These are phyloP conservation scores for Hydnomerulius pinastri DNA, from an alignment of 768 basidiomycete species.

Conservation along the genomic window DNA sequence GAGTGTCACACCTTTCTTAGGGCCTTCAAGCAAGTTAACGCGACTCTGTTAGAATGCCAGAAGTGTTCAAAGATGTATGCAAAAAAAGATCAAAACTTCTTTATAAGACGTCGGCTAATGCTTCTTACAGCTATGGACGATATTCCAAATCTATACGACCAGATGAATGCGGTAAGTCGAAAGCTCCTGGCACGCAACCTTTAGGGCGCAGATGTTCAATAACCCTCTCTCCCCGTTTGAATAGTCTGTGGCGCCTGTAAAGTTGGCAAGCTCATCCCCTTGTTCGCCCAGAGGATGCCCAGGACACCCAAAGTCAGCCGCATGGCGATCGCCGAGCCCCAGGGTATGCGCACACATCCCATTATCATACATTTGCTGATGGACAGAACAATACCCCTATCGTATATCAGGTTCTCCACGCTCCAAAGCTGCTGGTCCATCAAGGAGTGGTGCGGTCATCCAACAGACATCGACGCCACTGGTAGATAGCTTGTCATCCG, in stretches of 20 bases:
- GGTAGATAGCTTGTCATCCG: constrained; percentile 1
- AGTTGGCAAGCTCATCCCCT: constrained; percentile 56
- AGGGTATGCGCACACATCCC: constrained; percentile 37
- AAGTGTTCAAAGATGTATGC: constrained; percentile 64
- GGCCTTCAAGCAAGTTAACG: constrained; percentile 3
- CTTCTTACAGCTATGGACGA: constrained; percentile 60
- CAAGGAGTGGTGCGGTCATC: not conserved
- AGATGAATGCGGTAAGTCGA: constrained; percentile 58
- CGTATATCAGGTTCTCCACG: constrained; percentile 17
- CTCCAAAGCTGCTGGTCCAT: not conserved
- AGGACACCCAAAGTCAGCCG: constrained; percentile 41
- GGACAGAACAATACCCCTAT: too few relatives aligned
- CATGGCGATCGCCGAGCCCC: constrained; percentile 45
- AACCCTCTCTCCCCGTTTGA: not conserved
- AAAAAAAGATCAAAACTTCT: not conserved
- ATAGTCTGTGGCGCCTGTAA: constrained; percentile 71
- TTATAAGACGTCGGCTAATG: constrained; percentile 5
- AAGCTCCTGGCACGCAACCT: not conserved
- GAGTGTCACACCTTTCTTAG: constrained; percentile 27
- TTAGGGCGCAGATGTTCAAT: not conserved
- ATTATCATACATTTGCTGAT: not conserved
- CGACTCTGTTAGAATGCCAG: constrained; percentile 51
- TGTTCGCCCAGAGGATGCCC: constrained; percentile 46
- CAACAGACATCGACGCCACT: not conserved
- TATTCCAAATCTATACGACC: constrained; percentile 72